Conservation (phyloP, 257 asterid genomes). For the Mentha longifolia region DNA sequence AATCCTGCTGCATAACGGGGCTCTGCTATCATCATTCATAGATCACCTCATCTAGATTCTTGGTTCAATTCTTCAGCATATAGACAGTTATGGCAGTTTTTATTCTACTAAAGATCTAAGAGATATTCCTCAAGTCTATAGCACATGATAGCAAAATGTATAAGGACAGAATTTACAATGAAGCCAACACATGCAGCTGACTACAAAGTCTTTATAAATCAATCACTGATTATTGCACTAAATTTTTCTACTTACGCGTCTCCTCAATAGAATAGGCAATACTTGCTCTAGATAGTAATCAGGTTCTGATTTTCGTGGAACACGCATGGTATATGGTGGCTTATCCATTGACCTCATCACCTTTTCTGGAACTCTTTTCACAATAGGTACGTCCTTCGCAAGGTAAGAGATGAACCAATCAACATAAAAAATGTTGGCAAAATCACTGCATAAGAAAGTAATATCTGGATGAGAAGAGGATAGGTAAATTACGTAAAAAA, state of each 20-base stretch:
- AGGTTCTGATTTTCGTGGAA: constrained; percentile 96
- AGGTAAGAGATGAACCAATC: constrained; percentile 97
- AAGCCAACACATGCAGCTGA: constrained; percentile 19
- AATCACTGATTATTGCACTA: constrained; percentile 20
- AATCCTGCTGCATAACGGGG: too few relatives aligned
- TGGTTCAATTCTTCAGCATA: constrained; percentile 24
- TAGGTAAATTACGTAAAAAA: background rate
- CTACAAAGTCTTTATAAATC: constrained; percentile 3
- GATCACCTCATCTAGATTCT: background rate
- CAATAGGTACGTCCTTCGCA: constrained; percentile 81
- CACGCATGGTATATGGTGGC: constrained; percentile 99
- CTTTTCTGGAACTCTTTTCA: constrained; percentile 92
- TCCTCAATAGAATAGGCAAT: constrained; percentile 82
- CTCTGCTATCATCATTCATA: too few relatives aligned
- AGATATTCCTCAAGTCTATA: constrained; percentile 8
- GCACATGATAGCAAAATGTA: constrained; percentile 8
- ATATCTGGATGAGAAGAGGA: constrained; percentile 36
- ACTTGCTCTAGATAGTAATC: constrained; percentile 97
- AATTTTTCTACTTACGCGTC: constrained; percentile 69
- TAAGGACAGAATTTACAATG: background rate
- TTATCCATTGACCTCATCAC: constrained; percentile 98
- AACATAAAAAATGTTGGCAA: constrained; percentile 81
- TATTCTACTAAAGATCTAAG: constrained; percentile 3
- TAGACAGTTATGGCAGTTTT: constrained; percentile 9
- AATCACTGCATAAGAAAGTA: constrained; percentile 74